Conservation (phyloP, 2,329 filamentous ascomycete genomes). For the Neocatenulostroma microsporum region DNA sequence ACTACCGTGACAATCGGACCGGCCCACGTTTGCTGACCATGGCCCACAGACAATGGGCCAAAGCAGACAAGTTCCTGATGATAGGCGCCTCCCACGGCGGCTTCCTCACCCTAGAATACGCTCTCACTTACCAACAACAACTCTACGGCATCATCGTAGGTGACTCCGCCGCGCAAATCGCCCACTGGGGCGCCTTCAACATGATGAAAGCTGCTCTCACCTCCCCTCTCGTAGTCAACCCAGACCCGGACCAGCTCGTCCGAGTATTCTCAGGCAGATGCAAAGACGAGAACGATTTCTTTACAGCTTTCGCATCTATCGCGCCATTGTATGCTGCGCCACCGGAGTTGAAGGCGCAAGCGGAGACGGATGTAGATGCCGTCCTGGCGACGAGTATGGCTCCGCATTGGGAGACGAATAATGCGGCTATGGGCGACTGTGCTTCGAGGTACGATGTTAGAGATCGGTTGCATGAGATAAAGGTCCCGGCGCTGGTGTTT, state of each 20-base stretch:
- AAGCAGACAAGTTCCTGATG: not conserved
- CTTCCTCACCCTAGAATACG: slow-evolving; percentile 2
- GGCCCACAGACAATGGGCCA: not conserved
- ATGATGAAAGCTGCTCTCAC: slow-evolving; percentile 3
- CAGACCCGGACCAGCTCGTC: slow-evolving; percentile 3
- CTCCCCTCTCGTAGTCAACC: not conserved
- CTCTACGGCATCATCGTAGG: slow-evolving; percentile 1
- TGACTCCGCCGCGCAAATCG: not conserved
- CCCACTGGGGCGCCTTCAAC: not conserved
- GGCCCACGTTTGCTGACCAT: too few species aligned
- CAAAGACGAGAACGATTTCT: not conserved
- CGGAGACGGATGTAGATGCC: not conserved
- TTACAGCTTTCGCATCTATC: not conserved
- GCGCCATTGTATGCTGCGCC: not conserved
- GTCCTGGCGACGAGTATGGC: not conserved
- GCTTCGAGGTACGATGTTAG: not conserved
- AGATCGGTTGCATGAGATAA: not conserved
- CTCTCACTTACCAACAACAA: not conserved
- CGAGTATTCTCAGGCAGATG: not conserved
- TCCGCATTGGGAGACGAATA: not conserved
- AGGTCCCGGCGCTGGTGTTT: not conserved
- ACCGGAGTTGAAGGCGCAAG: not conserved
- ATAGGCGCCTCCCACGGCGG: not conserved
- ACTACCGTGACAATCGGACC: too few species aligned
- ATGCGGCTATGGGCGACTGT: slow-evolving; percentile 1